These are phyloP conservation scores for Parastagonospora nodorum DNA, from an alignment of 2,329 filamentous ascomycete genomes.

Conservation along the genomic window DNA sequence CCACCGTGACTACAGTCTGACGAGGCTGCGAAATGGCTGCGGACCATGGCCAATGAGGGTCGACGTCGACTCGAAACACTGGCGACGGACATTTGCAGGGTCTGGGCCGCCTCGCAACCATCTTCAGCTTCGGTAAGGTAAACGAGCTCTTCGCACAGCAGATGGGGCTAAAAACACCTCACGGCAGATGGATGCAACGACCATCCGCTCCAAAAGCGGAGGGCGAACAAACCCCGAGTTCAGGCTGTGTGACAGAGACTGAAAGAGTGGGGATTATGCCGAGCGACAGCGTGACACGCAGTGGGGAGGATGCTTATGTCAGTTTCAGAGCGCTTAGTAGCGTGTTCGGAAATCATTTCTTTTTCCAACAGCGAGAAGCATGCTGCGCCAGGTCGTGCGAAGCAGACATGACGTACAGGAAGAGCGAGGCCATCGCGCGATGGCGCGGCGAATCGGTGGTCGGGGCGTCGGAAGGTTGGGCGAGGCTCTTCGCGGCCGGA, in stretches of 20 bases:
- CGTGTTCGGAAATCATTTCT: background rate
- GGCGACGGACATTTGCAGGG: background rate
- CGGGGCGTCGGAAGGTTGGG: constrained; percentile 7
- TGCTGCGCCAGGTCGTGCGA: background rate
- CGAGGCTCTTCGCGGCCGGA: constrained; percentile 6
- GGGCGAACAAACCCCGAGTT: background rate
- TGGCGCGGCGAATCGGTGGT: constrained; percentile 1
- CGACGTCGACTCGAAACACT: background rate
- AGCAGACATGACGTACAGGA: constrained; percentile 4
- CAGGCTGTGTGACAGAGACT: background rate
- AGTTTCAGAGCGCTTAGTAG: background rate
- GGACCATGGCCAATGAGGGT: background rate
- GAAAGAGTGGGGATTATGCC: constrained; percentile 1
- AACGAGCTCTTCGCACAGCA: no score
- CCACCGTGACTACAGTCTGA: background rate
- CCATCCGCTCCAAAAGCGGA: background rate
- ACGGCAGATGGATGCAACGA: background rate
- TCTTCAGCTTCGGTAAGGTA: no score
- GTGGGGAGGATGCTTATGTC: constrained; percentile 1
- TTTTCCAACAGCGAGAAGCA: background rate
- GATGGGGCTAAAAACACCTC: no score
- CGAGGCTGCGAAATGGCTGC: background rate
- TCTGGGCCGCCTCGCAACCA: no score
- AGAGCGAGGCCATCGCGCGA: background rate
- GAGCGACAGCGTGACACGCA: background rate